These are phyloP conservation scores for Asterochloris sp. DNA, from an alignment of 139 green algal genomes.

Conservation along the genomic window DNA sequence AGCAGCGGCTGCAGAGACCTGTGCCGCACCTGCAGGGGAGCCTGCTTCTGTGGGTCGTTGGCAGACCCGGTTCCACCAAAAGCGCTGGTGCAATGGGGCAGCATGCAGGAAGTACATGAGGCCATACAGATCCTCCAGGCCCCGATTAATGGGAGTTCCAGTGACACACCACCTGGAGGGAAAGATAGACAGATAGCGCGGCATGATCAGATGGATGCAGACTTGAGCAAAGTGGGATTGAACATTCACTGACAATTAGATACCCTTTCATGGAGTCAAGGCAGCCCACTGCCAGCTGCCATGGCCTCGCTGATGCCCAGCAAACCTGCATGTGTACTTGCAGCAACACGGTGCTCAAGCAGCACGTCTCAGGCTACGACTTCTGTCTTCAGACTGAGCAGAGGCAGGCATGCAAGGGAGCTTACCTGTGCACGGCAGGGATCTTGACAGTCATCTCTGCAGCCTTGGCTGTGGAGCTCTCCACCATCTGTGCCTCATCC, in stretches of 20 bases:
- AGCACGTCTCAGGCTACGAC: too few relatives aligned
- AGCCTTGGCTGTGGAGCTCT: constrained; percentile 63
- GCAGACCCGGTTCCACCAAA: constrained; percentile 62
- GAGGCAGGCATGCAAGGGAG: constrained; percentile 5
- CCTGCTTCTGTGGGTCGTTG: constrained; percentile 51
- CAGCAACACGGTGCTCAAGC: too few relatives aligned
- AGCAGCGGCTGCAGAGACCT: constrained; percentile 14
- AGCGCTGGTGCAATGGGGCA: constrained; percentile 37
- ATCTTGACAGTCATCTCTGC: constrained; percentile 75
- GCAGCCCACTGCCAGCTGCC: too few relatives aligned
- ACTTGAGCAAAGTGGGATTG: not conserved
- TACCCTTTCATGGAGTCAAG: too few relatives aligned
- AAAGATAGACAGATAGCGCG: not conserved
- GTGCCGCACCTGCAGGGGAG: constrained; percentile 19
- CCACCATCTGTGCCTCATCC: constrained; percentile 93
- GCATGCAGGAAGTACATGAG: constrained; percentile 80
- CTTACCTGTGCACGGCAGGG: constrained; percentile 37
- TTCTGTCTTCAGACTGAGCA: too few relatives aligned
- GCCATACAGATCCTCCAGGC: constrained; percentile 83
- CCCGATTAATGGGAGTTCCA: constrained; percentile 80
- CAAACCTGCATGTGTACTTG: too few relatives aligned
- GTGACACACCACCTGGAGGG: constrained; percentile 55
- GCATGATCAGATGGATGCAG: too few relatives aligned
- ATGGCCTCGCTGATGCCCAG: too few relatives aligned
- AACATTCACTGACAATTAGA: not conserved